Evolutionary conservation across 2,329 filamentous ascomycete species (phyloP).

Genomic region (Didymella keratinophila): DNA sequence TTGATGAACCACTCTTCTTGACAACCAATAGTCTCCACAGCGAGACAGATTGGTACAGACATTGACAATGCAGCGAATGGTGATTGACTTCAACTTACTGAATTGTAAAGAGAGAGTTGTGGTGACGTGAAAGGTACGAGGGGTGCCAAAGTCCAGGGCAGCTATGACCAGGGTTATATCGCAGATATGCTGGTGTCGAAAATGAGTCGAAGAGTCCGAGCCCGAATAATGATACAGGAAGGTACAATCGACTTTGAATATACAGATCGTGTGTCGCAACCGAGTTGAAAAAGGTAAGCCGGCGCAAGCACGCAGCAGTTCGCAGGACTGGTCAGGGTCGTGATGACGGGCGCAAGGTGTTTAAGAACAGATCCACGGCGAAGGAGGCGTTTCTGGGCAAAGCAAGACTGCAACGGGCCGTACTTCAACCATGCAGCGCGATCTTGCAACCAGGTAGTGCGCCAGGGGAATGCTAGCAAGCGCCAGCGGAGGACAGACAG

Average conservation of each 20-base stretch:
- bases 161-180: conserved; percentile 23
- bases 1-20: neutral
- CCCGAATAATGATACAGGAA: conserved; percentile 23
- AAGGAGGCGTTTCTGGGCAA: conserved; percentile 46
- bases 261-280: conserved; percentile 23
- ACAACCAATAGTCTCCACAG: neutral
- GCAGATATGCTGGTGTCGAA: conserved; percentile 17
- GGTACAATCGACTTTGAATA: conserved; percentile 3
- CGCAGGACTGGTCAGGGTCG: conserved; percentile 34
- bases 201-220: conserved; percentile 1
- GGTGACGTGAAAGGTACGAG: conserved; percentile 3
- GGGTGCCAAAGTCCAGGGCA: conserved; percentile 17
- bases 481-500: conserved; percentile 37
- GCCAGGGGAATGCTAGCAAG: conserved; percentile 41
- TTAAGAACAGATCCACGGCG: conserved; percentile 39
- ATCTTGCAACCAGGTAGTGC: conserved; percentile 40
- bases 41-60: neutral
- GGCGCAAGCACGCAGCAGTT: conserved; percentile 46
- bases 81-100: conserved; percentile 2
- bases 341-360: conserved; percentile 40
- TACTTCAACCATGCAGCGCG: conserved; percentile 45
- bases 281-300: conserved; percentile 22
- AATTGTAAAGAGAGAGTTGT: neutral
- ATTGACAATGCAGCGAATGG: neutral
- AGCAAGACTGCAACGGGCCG: conserved; percentile 52